These are phyloP conservation scores for Saitozyma podzolica DNA, from an alignment of 768 basidiomycete species.

Conservation along the genomic window DNA sequence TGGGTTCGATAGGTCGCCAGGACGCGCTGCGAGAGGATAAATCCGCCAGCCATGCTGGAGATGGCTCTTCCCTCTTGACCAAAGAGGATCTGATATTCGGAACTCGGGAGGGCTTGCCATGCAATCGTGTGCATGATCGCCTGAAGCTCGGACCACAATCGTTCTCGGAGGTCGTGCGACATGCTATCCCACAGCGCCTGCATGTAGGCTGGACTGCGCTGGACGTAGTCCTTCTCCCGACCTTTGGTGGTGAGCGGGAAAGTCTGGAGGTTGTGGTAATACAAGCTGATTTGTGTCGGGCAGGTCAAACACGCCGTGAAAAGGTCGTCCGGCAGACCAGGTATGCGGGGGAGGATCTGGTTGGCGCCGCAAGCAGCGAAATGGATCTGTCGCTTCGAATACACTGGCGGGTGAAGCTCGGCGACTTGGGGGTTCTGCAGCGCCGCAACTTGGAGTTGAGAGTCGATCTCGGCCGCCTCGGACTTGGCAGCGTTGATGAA, in stretches of 20 bases:
- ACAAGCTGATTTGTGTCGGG: conserved; percentile 33
- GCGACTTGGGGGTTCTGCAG: conserved; percentile 29
- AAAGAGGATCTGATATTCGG: conserved; percentile 36
- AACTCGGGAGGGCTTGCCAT: conserved; percentile 33
- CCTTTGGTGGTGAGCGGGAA: conserved; percentile 36
- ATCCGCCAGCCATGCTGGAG: conserved; percentile 32
- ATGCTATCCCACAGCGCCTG: conserved; percentile 29
- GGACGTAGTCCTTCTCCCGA: conserved; percentile 13
- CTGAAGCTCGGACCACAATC: conserved; percentile 30
- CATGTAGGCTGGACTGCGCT: conserved; percentile 26
- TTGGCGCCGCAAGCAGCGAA: conserved; percentile 42
- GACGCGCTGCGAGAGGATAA: conserved; percentile 40
- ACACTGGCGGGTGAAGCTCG: conserved; percentile 34
- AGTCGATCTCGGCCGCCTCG: conserved; percentile 46
- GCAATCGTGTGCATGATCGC: conserved; percentile 45
- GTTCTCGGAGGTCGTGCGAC: conserved; percentile 20
- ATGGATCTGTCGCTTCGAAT: conserved; percentile 40
- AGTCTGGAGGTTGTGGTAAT: conserved; percentile 38
- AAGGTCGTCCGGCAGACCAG: conserved; percentile 42
- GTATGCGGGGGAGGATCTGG: conserved; percentile 27
- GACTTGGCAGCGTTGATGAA: conserved; percentile 35
- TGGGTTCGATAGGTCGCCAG: conserved; percentile 29
- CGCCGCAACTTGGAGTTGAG: conserved; percentile 34
- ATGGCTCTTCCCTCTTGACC: conserved; percentile 33
- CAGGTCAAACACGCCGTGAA: conserved; percentile 41